Evolutionary conservation across 306 rosid species (phyloP).

Genomic region (Acacia acuminata): DNA sequence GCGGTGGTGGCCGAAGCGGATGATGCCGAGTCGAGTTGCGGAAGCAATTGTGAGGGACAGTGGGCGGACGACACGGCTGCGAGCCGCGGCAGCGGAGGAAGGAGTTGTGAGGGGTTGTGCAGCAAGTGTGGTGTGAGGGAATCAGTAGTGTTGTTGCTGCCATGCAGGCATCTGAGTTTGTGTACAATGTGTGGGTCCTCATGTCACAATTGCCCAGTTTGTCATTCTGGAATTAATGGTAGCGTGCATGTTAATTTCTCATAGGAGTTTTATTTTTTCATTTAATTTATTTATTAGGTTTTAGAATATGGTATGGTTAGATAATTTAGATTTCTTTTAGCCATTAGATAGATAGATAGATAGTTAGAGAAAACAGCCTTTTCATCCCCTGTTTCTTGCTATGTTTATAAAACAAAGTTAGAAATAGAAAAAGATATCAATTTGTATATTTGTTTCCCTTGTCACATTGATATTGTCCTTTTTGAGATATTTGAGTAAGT

Average conservation of each 20-base stretch:
- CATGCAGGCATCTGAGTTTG: slow-evolving; percentile 86
- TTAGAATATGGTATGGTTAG: background rate
- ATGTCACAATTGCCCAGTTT: slow-evolving; percentile 58
- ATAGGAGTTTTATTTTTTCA: slow-evolving; percentile 21
- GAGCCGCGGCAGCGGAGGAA: background rate
- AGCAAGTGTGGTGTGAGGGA: slow-evolving; percentile 57
- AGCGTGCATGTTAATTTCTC: slow-evolving; percentile 84
- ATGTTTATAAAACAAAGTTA: background rate
- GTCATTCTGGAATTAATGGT: slow-evolving; percentile 56
- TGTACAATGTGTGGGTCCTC: slow-evolving; percentile 78
- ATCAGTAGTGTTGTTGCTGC: slow-evolving; percentile 71
- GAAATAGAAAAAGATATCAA: background rate
- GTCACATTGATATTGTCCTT: background rate
- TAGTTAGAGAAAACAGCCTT: background rate
- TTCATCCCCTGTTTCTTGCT: too few species aligned
- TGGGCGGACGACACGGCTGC: background rate
- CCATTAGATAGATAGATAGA: too few species aligned
- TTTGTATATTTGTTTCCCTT: background rate
- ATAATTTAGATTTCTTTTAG: background rate
- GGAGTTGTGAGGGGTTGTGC: slow-evolving; percentile 42
- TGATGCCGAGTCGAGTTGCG: slow-evolving; percentile 60
- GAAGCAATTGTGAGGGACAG: slow-evolving; percentile 36
- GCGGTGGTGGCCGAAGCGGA: slow-evolving; percentile 2
- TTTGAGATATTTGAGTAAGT: background rate
- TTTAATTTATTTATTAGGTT: background rate